These are phyloP conservation scores for Mikania micrantha DNA, from an alignment of 129 eudicot genomes.

Conservation along the genomic window DNA sequence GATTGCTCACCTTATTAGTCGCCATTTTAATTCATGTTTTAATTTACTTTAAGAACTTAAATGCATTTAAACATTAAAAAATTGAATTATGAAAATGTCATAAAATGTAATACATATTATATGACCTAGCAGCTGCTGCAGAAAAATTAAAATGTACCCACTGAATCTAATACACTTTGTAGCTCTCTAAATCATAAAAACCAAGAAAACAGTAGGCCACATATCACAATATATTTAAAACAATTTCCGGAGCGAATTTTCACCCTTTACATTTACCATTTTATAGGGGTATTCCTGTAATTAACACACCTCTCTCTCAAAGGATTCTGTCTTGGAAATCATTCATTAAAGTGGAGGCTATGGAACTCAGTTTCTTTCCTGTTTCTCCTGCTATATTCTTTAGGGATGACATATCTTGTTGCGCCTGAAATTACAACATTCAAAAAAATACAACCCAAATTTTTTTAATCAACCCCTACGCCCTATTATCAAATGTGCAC, in stretches of 20 bases:
- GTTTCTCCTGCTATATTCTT: conserved; percentile 82
- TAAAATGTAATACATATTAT: background rate
- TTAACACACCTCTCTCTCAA: conserved; percentile 17
- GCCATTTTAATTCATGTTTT: too few species aligned
- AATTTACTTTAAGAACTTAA: too few species aligned
- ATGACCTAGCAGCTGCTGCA: background rate
- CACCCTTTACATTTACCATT: conserved; percentile 19
- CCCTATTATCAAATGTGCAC: background rate
- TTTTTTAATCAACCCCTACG: background rate
- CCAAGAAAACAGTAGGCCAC: background rate
- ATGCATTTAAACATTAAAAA: background rate
- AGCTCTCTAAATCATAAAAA: background rate
- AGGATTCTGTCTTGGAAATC: conserved; percentile 68
- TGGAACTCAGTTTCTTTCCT: conserved; percentile 63
- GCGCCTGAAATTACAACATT: conserved; percentile 44
- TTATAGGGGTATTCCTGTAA: conserved; percentile 21
- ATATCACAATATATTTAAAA: background rate
- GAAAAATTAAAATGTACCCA: background rate
- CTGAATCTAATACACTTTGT: background rate
- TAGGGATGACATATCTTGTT: conserved; percentile 76
- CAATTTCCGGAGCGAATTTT: background rate
- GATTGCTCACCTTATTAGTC: too few species aligned
- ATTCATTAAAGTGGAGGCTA: conserved; percentile 55
- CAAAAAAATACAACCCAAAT: background rate
- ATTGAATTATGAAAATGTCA: background rate